Evolutionary conservation across 2,329 filamentous ascomycete genomes (phyloP).

Genomic region (Neofusicoccum parvum): DNA sequence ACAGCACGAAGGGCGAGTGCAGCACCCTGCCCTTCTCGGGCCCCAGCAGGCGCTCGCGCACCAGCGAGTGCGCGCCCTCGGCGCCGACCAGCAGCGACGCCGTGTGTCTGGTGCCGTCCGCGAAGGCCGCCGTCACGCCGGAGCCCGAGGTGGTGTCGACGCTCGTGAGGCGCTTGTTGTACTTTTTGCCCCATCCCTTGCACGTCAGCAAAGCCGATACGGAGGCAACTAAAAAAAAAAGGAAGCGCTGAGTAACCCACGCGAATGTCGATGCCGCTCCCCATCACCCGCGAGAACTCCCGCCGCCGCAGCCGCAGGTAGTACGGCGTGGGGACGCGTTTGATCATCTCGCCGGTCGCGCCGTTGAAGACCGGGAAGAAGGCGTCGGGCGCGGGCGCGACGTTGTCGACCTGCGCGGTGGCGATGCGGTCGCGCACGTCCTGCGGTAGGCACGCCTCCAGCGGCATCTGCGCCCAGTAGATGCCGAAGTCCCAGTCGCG

Average conservation of each 20-base stretch:
- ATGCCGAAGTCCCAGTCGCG: slow-evolving; percentile 66
- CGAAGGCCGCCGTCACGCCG: slow-evolving; percentile 39
- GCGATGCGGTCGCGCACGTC: slow-evolving; percentile 55
- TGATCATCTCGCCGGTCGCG: slow-evolving; percentile 38
- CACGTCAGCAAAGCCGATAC: too few relatives aligned
- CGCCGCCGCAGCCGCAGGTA: slow-evolving; percentile 38
- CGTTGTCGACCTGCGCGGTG: slow-evolving; percentile 56
- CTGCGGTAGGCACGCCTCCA: slow-evolving; percentile 43
- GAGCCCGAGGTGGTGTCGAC: slow-evolving; percentile 36
- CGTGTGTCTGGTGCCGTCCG: slow-evolving; percentile 34
- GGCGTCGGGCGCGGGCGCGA: slow-evolving; percentile 39
- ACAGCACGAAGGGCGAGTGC: slow-evolving; percentile 47
- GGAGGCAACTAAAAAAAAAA: too few relatives aligned
- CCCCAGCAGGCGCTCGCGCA: slow-evolving; percentile 29
- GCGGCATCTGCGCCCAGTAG: slow-evolving; percentile 56
- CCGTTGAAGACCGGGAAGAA: slow-evolving; percentile 29
- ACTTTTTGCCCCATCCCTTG: slow-evolving; percentile 24
- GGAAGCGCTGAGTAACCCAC: not conserved
- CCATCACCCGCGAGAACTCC: slow-evolving; percentile 37
- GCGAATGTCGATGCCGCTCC: slow-evolving; percentile 32
- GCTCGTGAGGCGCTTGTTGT: slow-evolving; percentile 41
- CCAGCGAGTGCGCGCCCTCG: slow-evolving; percentile 31
- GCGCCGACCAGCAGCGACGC: slow-evolving; percentile 41
- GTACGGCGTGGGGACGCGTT: slow-evolving; percentile 31
- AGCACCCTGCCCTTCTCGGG: slow-evolving; percentile 34